Conservation (phyloP, 192 early-diverging fungal genomes). For the Gaertneriomyces semiglobifer region DNA sequence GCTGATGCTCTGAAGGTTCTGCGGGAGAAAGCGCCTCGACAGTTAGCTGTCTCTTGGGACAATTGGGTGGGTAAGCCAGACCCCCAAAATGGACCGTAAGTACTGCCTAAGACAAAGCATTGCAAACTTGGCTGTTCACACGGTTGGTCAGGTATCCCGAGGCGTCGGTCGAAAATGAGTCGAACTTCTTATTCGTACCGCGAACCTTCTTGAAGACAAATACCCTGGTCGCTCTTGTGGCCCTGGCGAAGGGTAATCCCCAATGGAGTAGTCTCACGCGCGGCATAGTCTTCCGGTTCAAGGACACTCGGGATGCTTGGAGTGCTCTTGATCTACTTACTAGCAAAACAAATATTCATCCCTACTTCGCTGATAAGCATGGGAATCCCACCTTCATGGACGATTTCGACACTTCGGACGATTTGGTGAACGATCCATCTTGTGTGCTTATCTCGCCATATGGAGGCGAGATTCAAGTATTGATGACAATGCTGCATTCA, state of each 20-base stretch:
- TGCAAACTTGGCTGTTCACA: neutral
- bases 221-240: conserved; percentile 6
- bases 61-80: neutral
- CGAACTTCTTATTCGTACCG: conserved; percentile 10
- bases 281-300: conserved; percentile 16
- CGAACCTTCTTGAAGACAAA: conserved; percentile 8
- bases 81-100: conserved; percentile 18
- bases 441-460: conserved; percentile 1
- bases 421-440: neutral
- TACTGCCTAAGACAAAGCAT: neutral
- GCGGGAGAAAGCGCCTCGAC: conserved; percentile 1
- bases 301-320: neutral
- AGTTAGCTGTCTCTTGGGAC: conserved; percentile 13
- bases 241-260: neutral
- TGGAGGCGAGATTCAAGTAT: conserved; percentile 13
- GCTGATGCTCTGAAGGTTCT: neutral
- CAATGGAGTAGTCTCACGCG: neutral
- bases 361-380: conserved; percentile 13
- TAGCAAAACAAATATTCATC: conserved; percentile 14
- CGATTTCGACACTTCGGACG: conserved; percentile 6
- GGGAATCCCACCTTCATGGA: conserved; percentile 6
- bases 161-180: conserved; percentile 13
- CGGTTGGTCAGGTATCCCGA: conserved; percentile 7
- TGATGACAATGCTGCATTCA: conserved; percentile 19
- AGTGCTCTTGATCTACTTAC: conserved; percentile 7